Percentiles rank a stretch among this genome's conserved stretches.
phyloP scores from a whole-genome alignment of 192 early-diverging fungal genomes.

The Backusella psychrophila region DNA sequence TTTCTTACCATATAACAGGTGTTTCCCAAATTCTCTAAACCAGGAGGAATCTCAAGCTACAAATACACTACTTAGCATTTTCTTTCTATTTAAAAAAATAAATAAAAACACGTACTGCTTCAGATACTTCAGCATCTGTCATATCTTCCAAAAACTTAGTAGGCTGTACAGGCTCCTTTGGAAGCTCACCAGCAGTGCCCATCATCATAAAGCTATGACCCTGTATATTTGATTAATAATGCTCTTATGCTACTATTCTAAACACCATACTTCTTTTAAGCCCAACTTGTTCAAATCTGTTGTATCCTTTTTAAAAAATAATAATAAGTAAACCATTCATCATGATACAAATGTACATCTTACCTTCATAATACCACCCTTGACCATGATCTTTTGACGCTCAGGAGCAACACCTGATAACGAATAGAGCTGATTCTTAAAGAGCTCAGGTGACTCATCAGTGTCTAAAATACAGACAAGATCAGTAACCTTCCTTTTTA shows the following conservation, averaged over 20 bases:
- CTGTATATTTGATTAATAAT: conserved; percentile 8
- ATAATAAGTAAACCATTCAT: neutral
- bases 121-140: conserved; percentile 80
- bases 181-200: conserved; percentile 93
- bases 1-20: conserved; percentile 75
- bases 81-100: neutral
- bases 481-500: neutral
- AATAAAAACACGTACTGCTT: conserved; percentile 60
- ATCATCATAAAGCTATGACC: conserved; percentile 80
- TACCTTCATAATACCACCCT: conserved; percentile 91
- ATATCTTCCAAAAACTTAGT: conserved; percentile 90
- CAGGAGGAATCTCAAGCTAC: conserved; percentile 87
- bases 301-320: conserved; percentile 57
- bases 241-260: neutral
- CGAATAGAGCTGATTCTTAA: conserved; percentile 89
- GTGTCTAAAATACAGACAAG: conserved; percentile 42
- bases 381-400: conserved; percentile 92
- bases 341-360: neutral
- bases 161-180: conserved; percentile 71
- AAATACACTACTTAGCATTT: neutral
- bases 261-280: conserved; percentile 62
- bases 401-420: conserved; percentile 90
- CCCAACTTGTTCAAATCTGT: conserved; percentile 70
- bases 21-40: conserved; percentile 90
- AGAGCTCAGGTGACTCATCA: conserved; percentile 68